phyloP scores from a whole-genome alignment of 2,329 filamentous ascomycete genomes.

The Coleophoma cylindrospora region DNA sequence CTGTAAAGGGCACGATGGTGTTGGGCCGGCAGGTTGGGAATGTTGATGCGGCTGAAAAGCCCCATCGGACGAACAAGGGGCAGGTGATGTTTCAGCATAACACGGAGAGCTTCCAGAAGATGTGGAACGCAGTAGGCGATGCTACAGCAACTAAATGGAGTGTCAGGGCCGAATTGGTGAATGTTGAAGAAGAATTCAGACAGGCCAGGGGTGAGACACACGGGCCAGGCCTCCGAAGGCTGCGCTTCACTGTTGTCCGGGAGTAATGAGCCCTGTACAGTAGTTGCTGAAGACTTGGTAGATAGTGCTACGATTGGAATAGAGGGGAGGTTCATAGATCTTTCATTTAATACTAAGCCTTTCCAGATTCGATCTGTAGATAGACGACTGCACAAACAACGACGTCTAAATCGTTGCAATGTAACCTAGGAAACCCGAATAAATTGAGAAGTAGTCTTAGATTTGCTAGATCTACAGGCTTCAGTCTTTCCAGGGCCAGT shows the following conservation, averaged over 20 bases:
- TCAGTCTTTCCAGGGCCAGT: no score
- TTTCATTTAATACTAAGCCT: no score
- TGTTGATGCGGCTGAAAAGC: neutral
- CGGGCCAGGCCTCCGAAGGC: neutral
- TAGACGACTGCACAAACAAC: no score
- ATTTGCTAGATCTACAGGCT: no score
- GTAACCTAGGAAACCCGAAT: no score
- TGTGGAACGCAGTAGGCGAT: conserved; percentile 5
- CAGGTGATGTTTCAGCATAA: neutral
- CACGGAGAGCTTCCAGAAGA: conserved; percentile 1
- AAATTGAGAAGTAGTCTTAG: no score
- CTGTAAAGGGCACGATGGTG: conserved; percentile 26
- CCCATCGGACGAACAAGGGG: neutral
- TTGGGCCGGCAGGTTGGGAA: conserved; percentile 33
- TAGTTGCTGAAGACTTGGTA: neutral
- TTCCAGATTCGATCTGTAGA: no score
- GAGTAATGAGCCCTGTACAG: neutral
- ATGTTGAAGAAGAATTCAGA: neutral
- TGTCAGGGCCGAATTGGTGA: neutral
- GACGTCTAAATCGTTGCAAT: no score
- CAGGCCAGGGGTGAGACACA: neutral
- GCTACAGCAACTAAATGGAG: neutral
- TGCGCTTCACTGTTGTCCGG: neutral
- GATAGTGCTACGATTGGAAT: neutral
- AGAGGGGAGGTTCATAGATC: no score